Conservation (phyloP, 768 basidiomycete genomes). For the Lactifluus hygrophoroides region DNA sequence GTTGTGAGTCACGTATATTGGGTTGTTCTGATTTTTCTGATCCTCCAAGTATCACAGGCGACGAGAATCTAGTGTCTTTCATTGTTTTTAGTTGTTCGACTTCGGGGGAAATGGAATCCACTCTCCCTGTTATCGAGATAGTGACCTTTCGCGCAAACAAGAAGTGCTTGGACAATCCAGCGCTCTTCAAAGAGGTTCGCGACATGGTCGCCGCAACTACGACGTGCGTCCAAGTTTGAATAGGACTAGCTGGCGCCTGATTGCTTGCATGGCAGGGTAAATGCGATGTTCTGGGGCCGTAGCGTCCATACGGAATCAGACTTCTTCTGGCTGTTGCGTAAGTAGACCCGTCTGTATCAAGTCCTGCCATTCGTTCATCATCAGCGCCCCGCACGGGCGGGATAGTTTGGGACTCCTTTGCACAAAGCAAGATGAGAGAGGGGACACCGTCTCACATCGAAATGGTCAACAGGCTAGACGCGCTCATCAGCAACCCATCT, state of each 20-base stretch:
- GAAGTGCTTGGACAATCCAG: background rate
- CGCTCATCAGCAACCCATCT: background rate
- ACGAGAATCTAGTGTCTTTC: too few relatives aligned
- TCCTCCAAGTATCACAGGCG: too few relatives aligned
- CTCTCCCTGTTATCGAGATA: background rate
- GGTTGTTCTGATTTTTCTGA: too few relatives aligned
- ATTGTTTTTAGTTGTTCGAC: too few relatives aligned
- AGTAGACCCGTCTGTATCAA: background rate
- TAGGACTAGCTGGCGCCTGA: background rate
- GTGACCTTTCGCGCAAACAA: constrained; percentile 4
- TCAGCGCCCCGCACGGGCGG: background rate
- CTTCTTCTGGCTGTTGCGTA: constrained; percentile 3
- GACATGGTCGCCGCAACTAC: background rate
- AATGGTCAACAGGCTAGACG: background rate
- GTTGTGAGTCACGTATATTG: too few relatives aligned
- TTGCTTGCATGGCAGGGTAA: background rate
- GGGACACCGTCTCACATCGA: background rate
- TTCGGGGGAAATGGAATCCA: background rate
- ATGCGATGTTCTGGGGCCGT: constrained; percentile 2
- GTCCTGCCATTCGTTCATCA: background rate
- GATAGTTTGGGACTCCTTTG: constrained; percentile 5
- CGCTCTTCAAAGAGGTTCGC: constrained; percentile 2
- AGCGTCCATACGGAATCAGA: background rate
- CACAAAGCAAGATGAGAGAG: background rate
- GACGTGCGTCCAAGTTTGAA: background rate